Evolutionary conservation across 1,139 yeast species (phyloP).

Genomic region (Yamadazyma siamensis): DNA sequence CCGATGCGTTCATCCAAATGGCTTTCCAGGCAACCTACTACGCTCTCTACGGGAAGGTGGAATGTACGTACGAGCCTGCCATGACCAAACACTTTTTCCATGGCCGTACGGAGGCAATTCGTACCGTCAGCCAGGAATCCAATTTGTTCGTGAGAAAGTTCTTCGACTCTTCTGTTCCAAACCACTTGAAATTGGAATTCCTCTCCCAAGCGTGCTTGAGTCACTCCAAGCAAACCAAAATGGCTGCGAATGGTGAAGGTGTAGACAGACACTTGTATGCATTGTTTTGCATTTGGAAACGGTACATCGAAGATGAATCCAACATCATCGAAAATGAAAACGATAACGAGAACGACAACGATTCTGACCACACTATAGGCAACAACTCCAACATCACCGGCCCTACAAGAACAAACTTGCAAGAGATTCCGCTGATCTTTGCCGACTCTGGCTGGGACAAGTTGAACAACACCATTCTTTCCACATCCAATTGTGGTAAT

Average conservation of each 20-base stretch:
- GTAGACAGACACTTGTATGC: conserved; percentile 91
- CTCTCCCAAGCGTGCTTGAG: conserved; percentile 66
- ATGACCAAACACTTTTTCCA: conserved; percentile 87
- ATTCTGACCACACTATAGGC: conserved; percentile 23
- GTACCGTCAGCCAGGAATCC: conserved; percentile 80
- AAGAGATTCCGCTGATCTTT: conserved; percentile 47
- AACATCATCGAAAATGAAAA: conserved; percentile 5
- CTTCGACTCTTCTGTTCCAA: conserved; percentile 64
- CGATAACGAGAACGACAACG: conserved; percentile 12
- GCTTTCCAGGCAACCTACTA: conserved; percentile 91
- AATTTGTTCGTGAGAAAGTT: conserved; percentile 81
- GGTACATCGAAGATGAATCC: conserved; percentile 44
- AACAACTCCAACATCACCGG: conserved; percentile 10
- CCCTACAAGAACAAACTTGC: conserved; percentile 15
- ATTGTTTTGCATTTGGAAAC: conserved; percentile 82
- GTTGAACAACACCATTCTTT: conserved; percentile 53
- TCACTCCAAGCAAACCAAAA: conserved; percentile 67
- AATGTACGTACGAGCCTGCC: conserved; percentile 93
- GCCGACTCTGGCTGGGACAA: conserved; percentile 67
- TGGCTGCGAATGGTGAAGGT: conserved; percentile 74
- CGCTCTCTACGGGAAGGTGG: conserved; percentile 88
- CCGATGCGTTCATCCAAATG: conserved; percentile 95
- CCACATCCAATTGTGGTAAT: conserved; percentile 62
- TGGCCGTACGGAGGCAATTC: conserved; percentile 89
- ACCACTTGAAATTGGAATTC: conserved; percentile 56